A percentile compares a stretch with the other conserved stretches of the same genome.
phyloP scores from a whole-genome alignment of 2,329 filamentous ascomycete species.

The Leptographium flavum region DNA sequence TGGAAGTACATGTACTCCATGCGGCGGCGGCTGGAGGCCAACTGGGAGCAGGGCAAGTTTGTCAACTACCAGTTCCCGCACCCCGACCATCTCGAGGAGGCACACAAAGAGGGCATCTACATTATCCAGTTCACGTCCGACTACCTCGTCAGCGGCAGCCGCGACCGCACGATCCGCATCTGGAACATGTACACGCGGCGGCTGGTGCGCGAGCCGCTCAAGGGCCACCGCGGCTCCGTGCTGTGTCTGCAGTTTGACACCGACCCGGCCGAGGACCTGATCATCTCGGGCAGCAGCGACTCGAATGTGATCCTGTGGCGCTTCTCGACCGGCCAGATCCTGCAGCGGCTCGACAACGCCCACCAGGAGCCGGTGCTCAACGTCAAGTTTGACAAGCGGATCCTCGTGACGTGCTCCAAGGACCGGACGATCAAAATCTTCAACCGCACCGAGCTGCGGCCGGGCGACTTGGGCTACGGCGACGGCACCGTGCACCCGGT shows the following conservation, averaged over 20 bases:
- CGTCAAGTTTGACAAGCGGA: constrained; percentile 78
- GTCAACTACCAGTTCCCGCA: constrained; percentile 85
- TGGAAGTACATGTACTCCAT: constrained; percentile 92
- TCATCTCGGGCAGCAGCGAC: constrained; percentile 93
- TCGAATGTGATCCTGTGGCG: constrained; percentile 81
- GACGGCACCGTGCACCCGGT: constrained; percentile 38
- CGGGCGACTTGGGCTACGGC: constrained; percentile 43
- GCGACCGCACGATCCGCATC: constrained; percentile 74
- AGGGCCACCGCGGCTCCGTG: constrained; percentile 73
- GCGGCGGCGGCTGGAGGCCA: constrained; percentile 69
- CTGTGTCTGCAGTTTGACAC: constrained; percentile 92
- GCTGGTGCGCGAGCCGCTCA: constrained; percentile 57
- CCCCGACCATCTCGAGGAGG: constrained; percentile 63
- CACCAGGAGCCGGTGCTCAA: constrained; percentile 89
- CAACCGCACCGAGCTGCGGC: constrained; percentile 58
- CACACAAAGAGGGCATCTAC: constrained; percentile 87
- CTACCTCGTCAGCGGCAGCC: constrained; percentile 83
- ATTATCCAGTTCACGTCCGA: constrained; percentile 78
- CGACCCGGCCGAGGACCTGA: constrained; percentile 70
- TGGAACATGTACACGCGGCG: constrained; percentile 80
- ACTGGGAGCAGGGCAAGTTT: constrained; percentile 76
- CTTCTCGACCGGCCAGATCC: constrained; percentile 75
- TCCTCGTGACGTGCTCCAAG: constrained; percentile 92
- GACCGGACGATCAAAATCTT: constrained; percentile 96
- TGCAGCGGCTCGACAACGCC: constrained; percentile 62